phyloP scores from a whole-genome alignment of 1,139 yeast genomes.

The Hyphopichia wangnamkhiaoensis region DNA sequence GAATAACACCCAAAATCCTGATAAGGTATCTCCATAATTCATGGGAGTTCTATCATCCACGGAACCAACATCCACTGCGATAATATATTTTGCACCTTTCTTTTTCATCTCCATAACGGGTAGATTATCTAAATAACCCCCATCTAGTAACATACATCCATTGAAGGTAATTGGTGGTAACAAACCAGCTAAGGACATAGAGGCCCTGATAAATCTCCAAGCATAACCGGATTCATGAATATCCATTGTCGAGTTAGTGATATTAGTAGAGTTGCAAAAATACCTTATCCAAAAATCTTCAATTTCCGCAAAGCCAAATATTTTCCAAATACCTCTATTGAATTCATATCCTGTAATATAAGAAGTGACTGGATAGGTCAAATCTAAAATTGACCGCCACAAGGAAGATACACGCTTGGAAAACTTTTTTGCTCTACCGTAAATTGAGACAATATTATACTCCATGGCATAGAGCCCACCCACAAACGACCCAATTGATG shows the following conservation, averaged over 20 bases:
- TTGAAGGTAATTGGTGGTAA: conserved; percentile 87
- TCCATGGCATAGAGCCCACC: conserved; percentile 95
- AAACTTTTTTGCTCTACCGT: conserved; percentile 86
- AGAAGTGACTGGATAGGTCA: conserved; percentile 92
- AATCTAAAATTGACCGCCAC: conserved; percentile 82
- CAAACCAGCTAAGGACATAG: conserved; percentile 94
- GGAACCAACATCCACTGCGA: conserved; percentile 98
- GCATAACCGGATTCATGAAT: conserved; percentile 90
- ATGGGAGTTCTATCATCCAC: conserved; percentile 89
- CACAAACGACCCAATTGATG: conserved; percentile 93
- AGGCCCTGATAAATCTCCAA: conserved; percentile 94
- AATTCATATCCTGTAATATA: conserved; percentile 97
- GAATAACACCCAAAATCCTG: conserved; percentile 88
- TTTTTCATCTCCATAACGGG: conserved; percentile 91
- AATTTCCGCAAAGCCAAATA: conserved; percentile 86
- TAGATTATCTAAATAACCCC: conserved; percentile 92
- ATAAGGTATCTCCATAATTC: conserved; percentile 89
- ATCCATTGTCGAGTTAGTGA: conserved; percentile 94
- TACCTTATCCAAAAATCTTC: conserved; percentile 95
- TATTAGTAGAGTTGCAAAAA: conserved; percentile 92
- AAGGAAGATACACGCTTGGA: conserved; percentile 77
- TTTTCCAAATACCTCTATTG: conserved; percentile 94
- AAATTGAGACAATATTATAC: conserved; percentile 85
- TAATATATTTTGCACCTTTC: conserved; percentile 81
- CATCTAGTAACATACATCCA: conserved; percentile 92